Conservation (phyloP, 495 filamentous ascomycete species). For the Chaetomium fimeti region DNA sequence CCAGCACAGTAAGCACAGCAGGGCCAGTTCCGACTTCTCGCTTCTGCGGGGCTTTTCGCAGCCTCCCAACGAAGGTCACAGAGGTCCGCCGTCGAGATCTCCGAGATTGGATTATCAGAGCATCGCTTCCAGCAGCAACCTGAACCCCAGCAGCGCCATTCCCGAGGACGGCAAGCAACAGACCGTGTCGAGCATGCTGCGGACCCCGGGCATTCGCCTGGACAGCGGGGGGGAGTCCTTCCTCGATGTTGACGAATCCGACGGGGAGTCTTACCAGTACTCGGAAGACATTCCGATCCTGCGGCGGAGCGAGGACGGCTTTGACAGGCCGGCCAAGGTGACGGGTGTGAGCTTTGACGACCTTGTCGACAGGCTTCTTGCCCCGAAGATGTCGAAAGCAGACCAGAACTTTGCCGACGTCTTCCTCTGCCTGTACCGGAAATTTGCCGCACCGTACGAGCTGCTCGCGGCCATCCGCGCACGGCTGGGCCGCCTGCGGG, state of each 20-base stretch:
- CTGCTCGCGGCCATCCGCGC: conserved; percentile 70
- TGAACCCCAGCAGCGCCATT: conserved; percentile 27
- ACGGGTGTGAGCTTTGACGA: conserved; percentile 77
- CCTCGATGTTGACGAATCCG: conserved; percentile 60
- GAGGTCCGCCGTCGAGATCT: conserved; percentile 32
- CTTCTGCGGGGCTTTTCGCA: conserved; percentile 45
- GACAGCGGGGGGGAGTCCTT: conserved; percentile 52
- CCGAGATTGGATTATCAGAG: conserved; percentile 35
- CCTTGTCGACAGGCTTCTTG: conserved; percentile 80
- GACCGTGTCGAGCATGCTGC: conserved; percentile 47
- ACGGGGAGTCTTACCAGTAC: conserved; percentile 53
- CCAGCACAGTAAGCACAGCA: conserved; percentile 57
- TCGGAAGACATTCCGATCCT: conserved; percentile 62
- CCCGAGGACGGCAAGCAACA: conserved; percentile 40
- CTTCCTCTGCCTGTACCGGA: conserved; percentile 92
- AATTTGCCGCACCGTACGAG: conserved; percentile 78
- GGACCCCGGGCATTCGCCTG: conserved; percentile 46
- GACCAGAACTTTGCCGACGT: conserved; percentile 82
- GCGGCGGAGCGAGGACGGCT: conserved; percentile 53
- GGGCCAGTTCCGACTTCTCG: conserved; percentile 65
- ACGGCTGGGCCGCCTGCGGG: conserved; percentile 68
- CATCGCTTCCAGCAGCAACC: conserved; percentile 20
- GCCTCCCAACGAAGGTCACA: conserved; percentile 35
- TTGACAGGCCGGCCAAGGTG: conserved; percentile 51
- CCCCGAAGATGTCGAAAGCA: conserved; percentile 75